Conservation (phyloP, 2,329 filamentous ascomycete genomes). For the Colletotrichum phormii region DNA sequence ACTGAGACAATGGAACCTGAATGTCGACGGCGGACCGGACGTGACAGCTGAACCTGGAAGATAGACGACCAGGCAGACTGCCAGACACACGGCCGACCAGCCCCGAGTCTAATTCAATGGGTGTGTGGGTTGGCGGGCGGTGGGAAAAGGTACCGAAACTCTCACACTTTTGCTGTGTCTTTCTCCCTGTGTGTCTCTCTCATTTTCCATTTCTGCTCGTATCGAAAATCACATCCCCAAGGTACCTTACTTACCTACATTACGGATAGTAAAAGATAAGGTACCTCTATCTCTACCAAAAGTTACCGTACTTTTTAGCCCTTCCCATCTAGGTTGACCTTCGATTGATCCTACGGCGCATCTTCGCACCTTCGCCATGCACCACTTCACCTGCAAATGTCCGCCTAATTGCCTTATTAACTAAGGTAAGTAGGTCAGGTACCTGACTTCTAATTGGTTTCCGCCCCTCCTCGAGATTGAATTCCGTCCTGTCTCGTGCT, state of each 20-base stretch:
- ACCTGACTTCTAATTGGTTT: background rate
- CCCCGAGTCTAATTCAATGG: background rate
- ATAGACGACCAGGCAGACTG: constrained; percentile 3
- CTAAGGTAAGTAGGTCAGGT: background rate
- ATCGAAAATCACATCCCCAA: too few relatives aligned
- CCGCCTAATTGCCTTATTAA: background rate
- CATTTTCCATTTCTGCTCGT: background rate
- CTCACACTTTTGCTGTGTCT: background rate
- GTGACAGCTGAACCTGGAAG: background rate
- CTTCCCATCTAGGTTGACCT: background rate
- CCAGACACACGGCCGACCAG: too few relatives aligned
- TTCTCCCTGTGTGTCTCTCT: background rate
- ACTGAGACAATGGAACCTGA: constrained; percentile 8
- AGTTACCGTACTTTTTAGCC: background rate
- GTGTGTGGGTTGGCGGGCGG: background rate
- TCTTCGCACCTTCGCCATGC: background rate
- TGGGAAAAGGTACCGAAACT: background rate
- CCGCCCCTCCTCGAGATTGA: constrained; percentile 8
- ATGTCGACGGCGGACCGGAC: background rate
- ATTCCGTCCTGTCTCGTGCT: constrained; percentile 13
- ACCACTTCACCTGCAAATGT: background rate
- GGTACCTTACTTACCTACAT: too few relatives aligned
- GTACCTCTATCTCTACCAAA: too few relatives aligned
- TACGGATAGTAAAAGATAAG: too few relatives aligned
- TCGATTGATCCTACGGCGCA: background rate